Conservation (phyloP, 2,329 filamentous ascomycete genomes). For the Lasiodiplodia sp. region DNA sequence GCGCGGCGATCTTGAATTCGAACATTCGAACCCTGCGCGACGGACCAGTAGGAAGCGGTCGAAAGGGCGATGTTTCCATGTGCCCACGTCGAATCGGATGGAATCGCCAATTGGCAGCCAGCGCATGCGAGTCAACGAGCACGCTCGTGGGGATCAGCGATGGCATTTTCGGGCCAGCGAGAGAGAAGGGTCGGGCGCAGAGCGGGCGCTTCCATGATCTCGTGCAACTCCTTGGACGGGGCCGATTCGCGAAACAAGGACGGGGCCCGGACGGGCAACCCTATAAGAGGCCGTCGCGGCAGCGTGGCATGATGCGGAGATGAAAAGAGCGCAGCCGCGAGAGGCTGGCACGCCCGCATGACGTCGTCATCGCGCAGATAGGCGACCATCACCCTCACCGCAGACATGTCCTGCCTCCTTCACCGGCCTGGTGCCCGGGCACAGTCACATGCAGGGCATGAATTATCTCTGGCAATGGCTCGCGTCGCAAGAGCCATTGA, state of each 20-base stretch:
- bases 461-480: slow-evolving; percentile 8
- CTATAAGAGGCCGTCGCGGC: slow-evolving; percentile 15
- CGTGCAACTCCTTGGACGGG: slow-evolving; percentile 11
- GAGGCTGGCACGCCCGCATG: background rate
- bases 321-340: background rate
- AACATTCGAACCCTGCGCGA: background rate
- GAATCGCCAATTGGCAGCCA: background rate
- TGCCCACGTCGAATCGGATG: background rate
- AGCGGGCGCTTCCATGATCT: slow-evolving; percentile 23
- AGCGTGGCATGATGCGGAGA: slow-evolving; percentile 25
- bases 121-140: slow-evolving; percentile 21
- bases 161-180: background rate
- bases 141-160: slow-evolving; percentile 15
- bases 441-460: slow-evolving; percentile 17
- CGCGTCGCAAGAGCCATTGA: slow-evolving; percentile 12
- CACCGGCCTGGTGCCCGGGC: slow-evolving; percentile 4
- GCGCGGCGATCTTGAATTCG: background rate
- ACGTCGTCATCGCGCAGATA: slow-evolving; percentile 23
- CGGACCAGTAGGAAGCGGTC: no score
- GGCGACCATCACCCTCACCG: slow-evolving; percentile 14
- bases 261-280: slow-evolving; percentile 20
- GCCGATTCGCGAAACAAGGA: slow-evolving; percentile 26
- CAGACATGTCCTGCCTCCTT: slow-evolving; percentile 5
- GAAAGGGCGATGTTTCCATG: no score
- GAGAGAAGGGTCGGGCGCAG: slow-evolving; percentile 1